Evolutionary conservation across 352 stramenopile species (phyloP).

Genomic region (Phytophthora melonis): DNA sequence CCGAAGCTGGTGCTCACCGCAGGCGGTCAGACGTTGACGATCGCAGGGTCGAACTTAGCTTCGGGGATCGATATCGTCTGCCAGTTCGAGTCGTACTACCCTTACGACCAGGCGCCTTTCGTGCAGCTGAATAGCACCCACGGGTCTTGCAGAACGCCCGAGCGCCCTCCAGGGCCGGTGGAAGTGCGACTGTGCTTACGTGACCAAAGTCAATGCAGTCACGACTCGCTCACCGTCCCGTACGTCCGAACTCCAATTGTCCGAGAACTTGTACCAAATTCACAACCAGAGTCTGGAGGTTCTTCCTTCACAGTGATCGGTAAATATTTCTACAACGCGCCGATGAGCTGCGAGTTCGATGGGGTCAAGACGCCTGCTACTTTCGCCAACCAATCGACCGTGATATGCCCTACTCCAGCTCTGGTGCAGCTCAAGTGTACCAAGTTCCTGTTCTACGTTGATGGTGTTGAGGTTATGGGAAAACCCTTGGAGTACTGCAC

Average conservation of each 20-base stretch:
- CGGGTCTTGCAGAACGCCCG: slow-evolving; percentile 42
- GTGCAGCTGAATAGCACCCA: slow-evolving; percentile 39
- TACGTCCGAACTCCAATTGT: slow-evolving; percentile 25
- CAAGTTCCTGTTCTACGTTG: slow-evolving; percentile 25
- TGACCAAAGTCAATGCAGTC: slow-evolving; percentile 26
- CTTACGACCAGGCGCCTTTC: slow-evolving; percentile 31
- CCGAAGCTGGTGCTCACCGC: slow-evolving; percentile 13
- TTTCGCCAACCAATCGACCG: slow-evolving; percentile 26
- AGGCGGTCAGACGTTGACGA: slow-evolving; percentile 26
- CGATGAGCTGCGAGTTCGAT: slow-evolving; percentile 29
- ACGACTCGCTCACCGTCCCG: slow-evolving; percentile 21
- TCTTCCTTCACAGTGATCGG: slow-evolving; percentile 14
- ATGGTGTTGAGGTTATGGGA: slow-evolving; percentile 14
- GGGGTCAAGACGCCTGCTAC: slow-evolving; percentile 12
- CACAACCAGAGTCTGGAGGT: neutral
- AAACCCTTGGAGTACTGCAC: slow-evolving; percentile 23
- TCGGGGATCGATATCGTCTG: slow-evolving; percentile 16
- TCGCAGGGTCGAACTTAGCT: slow-evolving; percentile 23
- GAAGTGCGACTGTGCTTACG: slow-evolving; percentile 45
- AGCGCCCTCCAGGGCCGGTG: slow-evolving; percentile 36
- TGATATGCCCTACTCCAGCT: slow-evolving; percentile 16
- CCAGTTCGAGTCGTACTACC: slow-evolving; percentile 37
- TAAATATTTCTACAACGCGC: slow-evolving; percentile 26
- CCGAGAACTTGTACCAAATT: slow-evolving; percentile 2
- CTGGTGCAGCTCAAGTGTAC: slow-evolving; percentile 12